Percentiles rank a stretch among this genome's conserved stretches.
Evolutionary conservation across 305 asterid genomes (phyloP).

Genomic region (Striga hermonthica): DNA sequence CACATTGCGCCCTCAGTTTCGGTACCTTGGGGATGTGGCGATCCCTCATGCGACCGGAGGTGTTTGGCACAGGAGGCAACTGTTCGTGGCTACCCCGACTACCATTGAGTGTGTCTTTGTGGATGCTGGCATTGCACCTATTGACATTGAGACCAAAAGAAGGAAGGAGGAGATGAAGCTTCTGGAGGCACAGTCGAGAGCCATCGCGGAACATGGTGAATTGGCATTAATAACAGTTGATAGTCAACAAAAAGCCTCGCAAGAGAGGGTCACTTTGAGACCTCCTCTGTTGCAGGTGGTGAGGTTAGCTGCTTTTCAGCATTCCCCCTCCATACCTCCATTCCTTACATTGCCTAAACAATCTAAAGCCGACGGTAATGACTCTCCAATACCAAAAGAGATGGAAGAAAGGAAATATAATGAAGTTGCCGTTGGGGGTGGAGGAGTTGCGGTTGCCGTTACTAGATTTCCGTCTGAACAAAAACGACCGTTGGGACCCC

Average conservation of each 20-base stretch:
- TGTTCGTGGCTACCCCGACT: constrained; percentile 93
- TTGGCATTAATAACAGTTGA: constrained; percentile 79
- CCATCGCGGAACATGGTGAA: constrained; percentile 84
- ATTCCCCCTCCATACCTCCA: constrained; percentile 90
- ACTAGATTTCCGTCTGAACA: constrained; percentile 98
- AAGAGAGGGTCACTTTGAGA: constrained; percentile 69
- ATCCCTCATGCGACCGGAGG: constrained; percentile 90
- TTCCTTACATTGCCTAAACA: constrained; percentile 78
- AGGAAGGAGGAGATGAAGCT: constrained; percentile 77
- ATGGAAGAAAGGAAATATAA: constrained; percentile 66
- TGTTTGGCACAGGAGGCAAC: constrained; percentile 94
- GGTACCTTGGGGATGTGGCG: constrained; percentile 91
- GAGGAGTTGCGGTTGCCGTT: constrained; percentile 93
- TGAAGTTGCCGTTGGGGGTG: constrained; percentile 97
- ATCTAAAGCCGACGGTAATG: constrained; percentile 56
- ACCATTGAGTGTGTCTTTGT: constrained; percentile 94
- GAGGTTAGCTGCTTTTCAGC: constrained; percentile 88
- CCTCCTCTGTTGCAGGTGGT: constrained; percentile 96
- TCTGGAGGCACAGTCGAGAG: constrained; percentile 68
- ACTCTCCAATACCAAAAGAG: constrained; percentile 59
- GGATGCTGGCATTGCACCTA: constrained; percentile 83
- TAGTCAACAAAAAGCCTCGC: constrained; percentile 49
- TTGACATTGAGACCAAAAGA: constrained; percentile 76
- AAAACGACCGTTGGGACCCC: constrained; percentile 91
- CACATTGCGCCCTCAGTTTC: constrained; percentile 93